These are phyloP conservation scores for Lotus japonicus DNA, from an alignment of 306 rosid species.

Conservation along the genomic window DNA sequence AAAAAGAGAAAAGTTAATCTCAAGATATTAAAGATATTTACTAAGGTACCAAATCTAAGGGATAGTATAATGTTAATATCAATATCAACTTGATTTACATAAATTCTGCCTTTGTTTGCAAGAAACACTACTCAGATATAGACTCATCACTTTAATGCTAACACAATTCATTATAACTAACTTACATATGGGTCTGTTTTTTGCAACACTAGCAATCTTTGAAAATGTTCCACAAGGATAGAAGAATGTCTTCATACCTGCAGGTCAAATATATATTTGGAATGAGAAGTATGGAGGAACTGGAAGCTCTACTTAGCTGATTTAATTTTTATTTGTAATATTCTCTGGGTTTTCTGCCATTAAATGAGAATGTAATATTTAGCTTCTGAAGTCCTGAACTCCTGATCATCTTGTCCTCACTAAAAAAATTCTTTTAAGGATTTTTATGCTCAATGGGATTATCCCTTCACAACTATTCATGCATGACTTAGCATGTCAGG, in stretches of 20 bases:
- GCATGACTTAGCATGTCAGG: slow-evolving; percentile 8
- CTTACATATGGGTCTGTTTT: slow-evolving; percentile 84
- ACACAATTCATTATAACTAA: slow-evolving; percentile 15
- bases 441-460: slow-evolving; percentile 6
- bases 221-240: slow-evolving; percentile 95
- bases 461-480: slow-evolving; percentile 17
- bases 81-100: slow-evolving; percentile 4
- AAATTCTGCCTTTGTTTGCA: slow-evolving; percentile 18
- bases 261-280: slow-evolving; percentile 15
- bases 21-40: no score
- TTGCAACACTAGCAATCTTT: slow-evolving; percentile 82
- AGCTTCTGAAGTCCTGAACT: not conserved
- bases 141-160: slow-evolving; percentile 4
- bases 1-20: no score
- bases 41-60: not conserved
- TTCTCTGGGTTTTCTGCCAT: not conserved
- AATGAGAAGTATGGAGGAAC: slow-evolving; percentile 5
- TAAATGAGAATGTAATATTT: no score
- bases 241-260: slow-evolving; percentile 90
- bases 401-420: not conserved
- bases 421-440: not conserved
- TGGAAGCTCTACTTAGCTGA: not conserved
- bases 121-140: slow-evolving; percentile 4
- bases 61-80: not conserved
- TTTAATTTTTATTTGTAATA: not conserved